Evolutionary conservation across 208 protist species (phyloP), one percentile per base, ranked within the genome.

Genomic region (Trypanosoma theileri): DNA sequence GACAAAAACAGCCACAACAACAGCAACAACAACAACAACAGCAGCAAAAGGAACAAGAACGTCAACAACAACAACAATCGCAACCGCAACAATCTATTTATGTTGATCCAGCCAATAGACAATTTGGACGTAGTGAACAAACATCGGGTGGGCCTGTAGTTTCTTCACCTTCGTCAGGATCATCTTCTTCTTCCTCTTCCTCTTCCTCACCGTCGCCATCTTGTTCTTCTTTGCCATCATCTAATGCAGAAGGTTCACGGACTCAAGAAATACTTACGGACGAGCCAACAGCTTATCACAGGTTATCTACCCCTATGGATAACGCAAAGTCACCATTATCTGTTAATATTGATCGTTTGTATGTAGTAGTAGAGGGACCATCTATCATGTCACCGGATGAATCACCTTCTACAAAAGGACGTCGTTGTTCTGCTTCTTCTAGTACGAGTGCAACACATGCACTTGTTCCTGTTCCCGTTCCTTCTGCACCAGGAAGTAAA

Each of bases 261-360:
- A 35, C 28, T 35, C 28, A 35, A 6, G 28, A 35, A 35, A 6
- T 35, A 35, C 28, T 35, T 6, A 35, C 44, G 2, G 10, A 9
- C 16, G 16, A 48, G 16, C 13, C 1, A 48, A 48, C 44, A n/a
- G 1, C 44, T 14, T 24, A 17, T 12, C 21, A 4, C 22, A 14
- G 8, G 22, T 8, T 11, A 57, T 40, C 10, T 19, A 50, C 9
- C 42, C n/a, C 14, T 11, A 24, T 26, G 24, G 46, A 24, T 22
- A 42, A 26, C 3, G 4, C 40, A 28, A 61, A 44, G 19, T n/a
- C 28, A 35, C 9, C 54, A 12, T 11, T 16, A 17, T 41, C 0
- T 35, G 41, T 69, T 11, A 60, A 59, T 35, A 58, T 69, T 59
- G 63, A 69, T 52, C 63, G 63, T 50, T 53, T 69, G 22, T 69